Evolutionary conservation across 345 rosid species (phyloP).

Genomic region (Eutrema heterophyllum): DNA sequence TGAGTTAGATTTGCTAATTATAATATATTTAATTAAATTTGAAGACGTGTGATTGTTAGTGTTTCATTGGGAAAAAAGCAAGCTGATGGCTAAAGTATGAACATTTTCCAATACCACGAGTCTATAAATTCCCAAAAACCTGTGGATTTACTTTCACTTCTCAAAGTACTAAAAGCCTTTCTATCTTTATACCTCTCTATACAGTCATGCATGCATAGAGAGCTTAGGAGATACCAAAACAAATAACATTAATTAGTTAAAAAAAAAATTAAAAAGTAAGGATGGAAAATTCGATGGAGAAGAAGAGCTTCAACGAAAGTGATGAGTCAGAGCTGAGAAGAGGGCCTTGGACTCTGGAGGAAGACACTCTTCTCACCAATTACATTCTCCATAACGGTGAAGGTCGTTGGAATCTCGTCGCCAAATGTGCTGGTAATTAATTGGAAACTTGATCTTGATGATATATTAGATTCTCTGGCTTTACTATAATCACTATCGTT

Average conservation of each 20-base stretch:
- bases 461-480: not conserved
- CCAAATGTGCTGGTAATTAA: slow-evolving; percentile 74
- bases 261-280: not conserved
- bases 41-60: slow-evolving; percentile 8
- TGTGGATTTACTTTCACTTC: slow-evolving; percentile 26
- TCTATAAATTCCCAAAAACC: slow-evolving; percentile 28
- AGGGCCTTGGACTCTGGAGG: slow-evolving; percentile 87
- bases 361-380: slow-evolving; percentile 65
- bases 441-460: not conserved
- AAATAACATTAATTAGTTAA: not conserved
- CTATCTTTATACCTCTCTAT: not conserved
- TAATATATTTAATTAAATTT: too few species aligned
- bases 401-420: slow-evolving; percentile 81
- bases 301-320: slow-evolving; percentile 27
- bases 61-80: slow-evolving; percentile 3
- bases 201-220: slow-evolving; percentile 22
- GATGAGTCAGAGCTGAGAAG: slow-evolving; percentile 50
- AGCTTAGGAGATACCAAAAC: not conserved
- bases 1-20: too few species aligned
- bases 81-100: slow-evolving; percentile 29
- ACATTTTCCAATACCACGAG: slow-evolving; percentile 19
- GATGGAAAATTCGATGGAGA: slow-evolving; percentile 34
- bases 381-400: slow-evolving; percentile 72
- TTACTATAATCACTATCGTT: not conserved
- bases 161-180: slow-evolving; percentile 17